A percentile compares a stretch with the other conserved stretches of the same genome.
Conservation (phyloP, 169 alveolate species). For the Cyclospora cayetanensis region DNA sequence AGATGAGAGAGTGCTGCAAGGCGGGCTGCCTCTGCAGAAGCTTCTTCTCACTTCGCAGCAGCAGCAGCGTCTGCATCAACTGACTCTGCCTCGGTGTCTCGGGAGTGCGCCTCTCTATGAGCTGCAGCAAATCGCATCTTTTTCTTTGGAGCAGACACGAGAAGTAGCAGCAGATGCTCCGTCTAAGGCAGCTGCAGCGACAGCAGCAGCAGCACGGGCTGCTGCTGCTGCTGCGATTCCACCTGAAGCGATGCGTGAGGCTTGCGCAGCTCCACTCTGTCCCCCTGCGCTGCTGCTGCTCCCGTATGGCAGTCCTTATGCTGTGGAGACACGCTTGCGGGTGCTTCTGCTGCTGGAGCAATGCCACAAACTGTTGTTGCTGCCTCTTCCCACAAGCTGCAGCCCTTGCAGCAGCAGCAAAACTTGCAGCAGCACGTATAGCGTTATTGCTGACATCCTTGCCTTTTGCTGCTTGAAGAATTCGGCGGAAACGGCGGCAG, state of each 20-base stretch:
- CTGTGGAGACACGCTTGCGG: background rate
- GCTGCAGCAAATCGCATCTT: background rate
- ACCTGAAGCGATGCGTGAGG: too few relatives aligned
- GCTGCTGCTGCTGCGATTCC: background rate
- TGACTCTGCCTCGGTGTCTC: background rate
- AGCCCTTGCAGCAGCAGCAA: background rate
- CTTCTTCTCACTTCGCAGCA: too few relatives aligned
- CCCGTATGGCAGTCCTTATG: background rate
- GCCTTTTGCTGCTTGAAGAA: background rate
- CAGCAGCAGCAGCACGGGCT: background rate
- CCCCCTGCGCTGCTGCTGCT: background rate
- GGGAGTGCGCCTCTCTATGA: background rate
- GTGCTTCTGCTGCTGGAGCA: background rate
- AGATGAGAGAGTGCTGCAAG: too few relatives aligned
- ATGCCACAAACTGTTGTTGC: background rate
- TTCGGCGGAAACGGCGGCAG: background rate
- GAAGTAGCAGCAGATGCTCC: background rate
- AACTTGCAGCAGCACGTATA: background rate
- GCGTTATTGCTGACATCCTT: background rate
- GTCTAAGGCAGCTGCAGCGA: background rate
- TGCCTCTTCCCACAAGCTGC: background rate
- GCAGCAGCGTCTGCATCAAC: too few relatives aligned
- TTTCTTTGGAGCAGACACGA: background rate
- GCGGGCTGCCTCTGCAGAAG: too few relatives aligned
- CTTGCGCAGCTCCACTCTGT: background rate